Conservation (phyloP, 2,329 filamentous ascomycete species). For the Byssochlamys sp. region DNA sequence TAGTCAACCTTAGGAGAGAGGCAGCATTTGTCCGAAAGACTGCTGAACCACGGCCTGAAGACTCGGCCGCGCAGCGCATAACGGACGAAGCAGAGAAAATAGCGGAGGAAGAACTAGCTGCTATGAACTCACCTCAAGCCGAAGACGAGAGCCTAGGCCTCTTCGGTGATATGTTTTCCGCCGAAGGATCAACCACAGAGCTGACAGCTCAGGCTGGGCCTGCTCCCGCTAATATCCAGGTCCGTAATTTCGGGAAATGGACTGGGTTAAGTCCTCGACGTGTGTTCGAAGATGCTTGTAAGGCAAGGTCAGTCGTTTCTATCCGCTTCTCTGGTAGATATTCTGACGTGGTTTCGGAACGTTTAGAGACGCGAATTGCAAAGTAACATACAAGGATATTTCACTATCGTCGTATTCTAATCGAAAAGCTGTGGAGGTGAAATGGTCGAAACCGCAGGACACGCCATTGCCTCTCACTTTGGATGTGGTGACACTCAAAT, state of each 20-base stretch:
- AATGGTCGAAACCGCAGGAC: slow-evolving; percentile 68
- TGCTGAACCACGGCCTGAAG: slow-evolving; percentile 42
- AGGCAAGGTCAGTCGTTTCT: slow-evolving; percentile 50
- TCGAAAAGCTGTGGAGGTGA: slow-evolving; percentile 63
- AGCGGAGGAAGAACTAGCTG: slow-evolving; percentile 11
- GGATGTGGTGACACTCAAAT: slow-evolving; percentile 32
- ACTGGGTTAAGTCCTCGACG: slow-evolving; percentile 66
- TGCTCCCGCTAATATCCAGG: slow-evolving; percentile 36
- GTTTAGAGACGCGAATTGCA: slow-evolving; percentile 58
- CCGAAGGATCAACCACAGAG: slow-evolving; percentile 30
- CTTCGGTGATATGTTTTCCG: slow-evolving; percentile 50
- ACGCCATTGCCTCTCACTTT: slow-evolving; percentile 35
- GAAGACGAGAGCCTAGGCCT: slow-evolving; percentile 38
- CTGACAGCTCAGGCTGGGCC: slow-evolving; percentile 33
- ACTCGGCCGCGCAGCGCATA: slow-evolving; percentile 13
- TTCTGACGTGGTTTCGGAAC: slow-evolving; percentile 4
- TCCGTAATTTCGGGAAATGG: slow-evolving; percentile 78
- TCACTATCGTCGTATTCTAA: slow-evolving; percentile 67
- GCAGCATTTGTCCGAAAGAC: slow-evolving; percentile 29
- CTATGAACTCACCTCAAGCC: slow-evolving; percentile 18
- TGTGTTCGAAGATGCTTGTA: slow-evolving; percentile 77
- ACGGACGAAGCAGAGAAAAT: slow-evolving; percentile 8
- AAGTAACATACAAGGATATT: slow-evolving; percentile 57
- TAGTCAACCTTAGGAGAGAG: slow-evolving; percentile 53
- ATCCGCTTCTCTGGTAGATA: not conserved